Evolutionary conservation across 495 filamentous ascomycete species (phyloP).

Genomic region (Articulospora tetracladia): DNA sequence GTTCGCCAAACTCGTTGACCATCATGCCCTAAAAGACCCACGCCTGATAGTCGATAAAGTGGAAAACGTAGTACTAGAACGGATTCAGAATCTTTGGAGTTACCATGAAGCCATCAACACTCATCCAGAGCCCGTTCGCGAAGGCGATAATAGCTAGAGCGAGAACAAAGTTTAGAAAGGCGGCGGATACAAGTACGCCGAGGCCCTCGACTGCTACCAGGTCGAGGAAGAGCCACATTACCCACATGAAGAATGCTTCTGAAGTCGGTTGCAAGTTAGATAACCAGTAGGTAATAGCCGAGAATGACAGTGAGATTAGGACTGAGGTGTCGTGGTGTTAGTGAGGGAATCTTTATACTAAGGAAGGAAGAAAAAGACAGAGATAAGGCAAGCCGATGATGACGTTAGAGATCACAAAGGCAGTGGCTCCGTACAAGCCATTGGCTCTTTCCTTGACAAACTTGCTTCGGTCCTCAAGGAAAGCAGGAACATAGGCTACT

Average conservation of each 20-base stretch:
- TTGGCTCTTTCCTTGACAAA: slow-evolving; percentile 75
- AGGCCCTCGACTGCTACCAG: slow-evolving; percentile 74
- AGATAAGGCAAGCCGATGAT: slow-evolving; percentile 74
- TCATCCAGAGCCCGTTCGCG: slow-evolving; percentile 83
- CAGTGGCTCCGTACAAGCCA: slow-evolving; percentile 66
- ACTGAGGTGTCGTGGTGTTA: slow-evolving; percentile 36
- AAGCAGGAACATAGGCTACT: slow-evolving; percentile 74
- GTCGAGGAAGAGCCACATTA: slow-evolving; percentile 83
- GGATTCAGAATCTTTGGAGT: slow-evolving; percentile 60
- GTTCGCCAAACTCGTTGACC: too few species aligned
- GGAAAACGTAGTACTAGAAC: slow-evolving; percentile 80
- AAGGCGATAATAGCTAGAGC: slow-evolving; percentile 71
- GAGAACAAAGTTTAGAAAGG: slow-evolving; percentile 74
- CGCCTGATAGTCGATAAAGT: too few species aligned
- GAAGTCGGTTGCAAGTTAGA: slow-evolving; percentile 64
- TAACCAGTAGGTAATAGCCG: slow-evolving; percentile 71
- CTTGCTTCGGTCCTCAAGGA: slow-evolving; percentile 67
- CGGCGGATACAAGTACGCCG: slow-evolving; percentile 65
- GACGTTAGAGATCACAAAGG: slow-evolving; percentile 73
- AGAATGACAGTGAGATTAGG: slow-evolving; percentile 70
- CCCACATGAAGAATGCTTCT: slow-evolving; percentile 67
- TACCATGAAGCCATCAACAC: slow-evolving; percentile 67
- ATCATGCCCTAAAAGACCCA: too few species aligned
- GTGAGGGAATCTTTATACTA: slow-evolving; percentile 31
- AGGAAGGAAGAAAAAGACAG: not conserved